Evolutionary conservation across 169 alveolate species (phyloP), one percentile per base, ranked within the genome.

Genomic region (Eimeria mitis): DNA sequence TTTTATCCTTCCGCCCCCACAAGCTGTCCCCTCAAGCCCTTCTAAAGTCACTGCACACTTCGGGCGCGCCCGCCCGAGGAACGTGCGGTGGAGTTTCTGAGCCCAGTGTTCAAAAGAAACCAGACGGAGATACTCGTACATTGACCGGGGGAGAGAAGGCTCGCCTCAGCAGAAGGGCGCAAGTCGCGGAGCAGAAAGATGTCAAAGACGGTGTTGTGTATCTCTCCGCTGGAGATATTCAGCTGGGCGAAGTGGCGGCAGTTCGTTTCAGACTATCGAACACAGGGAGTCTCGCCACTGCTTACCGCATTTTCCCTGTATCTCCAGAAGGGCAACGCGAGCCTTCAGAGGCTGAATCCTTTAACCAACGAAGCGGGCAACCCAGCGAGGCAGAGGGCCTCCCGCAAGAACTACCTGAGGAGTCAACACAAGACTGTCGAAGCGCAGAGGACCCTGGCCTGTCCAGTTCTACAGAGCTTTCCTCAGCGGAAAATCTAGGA

Each of bases 141-240:
- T 23, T 23, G 40, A 25, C 9, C 25, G 81, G 68, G 34, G 63
- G 54, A 40, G 65, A 2, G n/a, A 56, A 63, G n/a, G 16, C 11
- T 47, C 92, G 65, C 34, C 63, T 9, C 1, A 34, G 61, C 49
- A 37, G 65, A 28, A 16, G 47, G 44, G n/a, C 34, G 1, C 56
- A 37, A n/a, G 83, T 23, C 14, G 6, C 61, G 21, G 83, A 63
- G 37, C 83, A 63, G 63, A 31, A 44, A 40, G 71, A 37, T 37
- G 68, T 19, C 73, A 87, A 37, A 63, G 81, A 87, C 79, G 81
- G 92, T 61, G 81, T 87, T 28, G 61, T 87, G 52, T 87, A 87
- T 56, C 92, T 87, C n/a, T 31, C 78, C 79, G 92, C 92, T 42
- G 92, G 92, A 87, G 81, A 87, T 47, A 56, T 87, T 25, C 92